phyloP scores from a whole-genome alignment of 768 basidiomycete genomes.

The Tulasnella calospora region DNA sequence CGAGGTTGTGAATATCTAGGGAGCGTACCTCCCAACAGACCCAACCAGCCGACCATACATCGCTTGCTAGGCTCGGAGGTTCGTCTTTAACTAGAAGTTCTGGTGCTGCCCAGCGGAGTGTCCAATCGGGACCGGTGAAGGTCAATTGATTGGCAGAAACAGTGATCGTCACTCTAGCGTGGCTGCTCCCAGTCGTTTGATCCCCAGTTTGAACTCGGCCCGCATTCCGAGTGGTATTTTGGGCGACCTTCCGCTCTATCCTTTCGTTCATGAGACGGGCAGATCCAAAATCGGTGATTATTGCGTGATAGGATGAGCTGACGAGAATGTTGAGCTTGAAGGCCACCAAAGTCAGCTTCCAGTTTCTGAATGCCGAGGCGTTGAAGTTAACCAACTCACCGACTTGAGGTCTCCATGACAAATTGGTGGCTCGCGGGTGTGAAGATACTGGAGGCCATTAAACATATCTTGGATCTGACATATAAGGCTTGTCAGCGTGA shows the following conservation, averaged over 20 bases:
- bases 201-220: no score
- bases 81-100: neutral
- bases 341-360: neutral
- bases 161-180: neutral
- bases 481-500: neutral
- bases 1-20: no score
- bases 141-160: neutral
- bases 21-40: neutral
- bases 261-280: neutral
- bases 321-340: neutral
- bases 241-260: neutral
- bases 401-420: neutral
- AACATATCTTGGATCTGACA: neutral
- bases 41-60: neutral
- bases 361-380: neutral
- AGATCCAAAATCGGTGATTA: neutral
- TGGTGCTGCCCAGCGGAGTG: neutral
- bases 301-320: neutral
- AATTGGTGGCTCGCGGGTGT: neutral
- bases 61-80: neutral
- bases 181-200: neutral
- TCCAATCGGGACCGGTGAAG: neutral
- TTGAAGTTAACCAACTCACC: neutral
- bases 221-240: neutral
- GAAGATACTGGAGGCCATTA: neutral